Percentiles rank a stretch among this genome's conserved stretches.
These are phyloP conservation scores for Phylloporus sp. DNA, from an alignment of 768 basidiomycete species.

Conservation along the genomic window DNA sequence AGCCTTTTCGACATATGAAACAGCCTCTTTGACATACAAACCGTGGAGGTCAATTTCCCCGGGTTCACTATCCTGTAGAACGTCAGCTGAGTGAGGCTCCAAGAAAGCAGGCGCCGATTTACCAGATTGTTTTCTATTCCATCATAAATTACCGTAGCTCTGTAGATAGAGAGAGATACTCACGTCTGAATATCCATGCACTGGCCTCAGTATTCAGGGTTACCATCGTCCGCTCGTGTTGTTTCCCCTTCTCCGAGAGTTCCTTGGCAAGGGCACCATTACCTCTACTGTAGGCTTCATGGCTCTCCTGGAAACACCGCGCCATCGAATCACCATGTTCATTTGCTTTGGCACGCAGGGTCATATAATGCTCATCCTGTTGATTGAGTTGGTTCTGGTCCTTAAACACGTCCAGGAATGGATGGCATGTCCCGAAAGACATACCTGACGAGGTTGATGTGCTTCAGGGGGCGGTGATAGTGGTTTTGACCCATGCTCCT, in stretches of 20 bases:
- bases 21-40: slow-evolving; percentile 90
- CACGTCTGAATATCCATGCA: slow-evolving; percentile 75
- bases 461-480: slow-evolving; percentile 14
- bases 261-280: slow-evolving; percentile 81
- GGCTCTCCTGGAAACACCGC: slow-evolving; percentile 63
- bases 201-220: slow-evolving; percentile 75
- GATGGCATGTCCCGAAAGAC: neutral
- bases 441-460: slow-evolving; percentile 17
- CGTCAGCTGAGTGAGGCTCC: neutral
- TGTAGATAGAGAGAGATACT: slow-evolving; percentile 31
- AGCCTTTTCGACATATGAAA: slow-evolving; percentile 65
- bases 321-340: slow-evolving; percentile 80
- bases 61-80: slow-evolving; percentile 53
- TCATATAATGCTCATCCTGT: slow-evolving; percentile 62
- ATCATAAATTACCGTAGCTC: neutral
- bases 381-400: slow-evolving; percentile 63
- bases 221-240: slow-evolving; percentile 75
- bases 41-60: slow-evolving; percentile 90
- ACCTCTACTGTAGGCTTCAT: slow-evolving; percentile 66
- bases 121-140: slow-evolving; percentile 73
- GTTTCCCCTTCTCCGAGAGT: slow-evolving; percentile 76
- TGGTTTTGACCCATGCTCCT: slow-evolving; percentile 14
- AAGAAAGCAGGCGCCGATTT: neutral
- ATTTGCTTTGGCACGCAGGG: slow-evolving; percentile 71
- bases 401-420: slow-evolving; percentile 22